Evolutionary conservation across 192 early-diverging fungal genomes (phyloP).

Genomic region (Umbelopsis vinacea): DNA sequence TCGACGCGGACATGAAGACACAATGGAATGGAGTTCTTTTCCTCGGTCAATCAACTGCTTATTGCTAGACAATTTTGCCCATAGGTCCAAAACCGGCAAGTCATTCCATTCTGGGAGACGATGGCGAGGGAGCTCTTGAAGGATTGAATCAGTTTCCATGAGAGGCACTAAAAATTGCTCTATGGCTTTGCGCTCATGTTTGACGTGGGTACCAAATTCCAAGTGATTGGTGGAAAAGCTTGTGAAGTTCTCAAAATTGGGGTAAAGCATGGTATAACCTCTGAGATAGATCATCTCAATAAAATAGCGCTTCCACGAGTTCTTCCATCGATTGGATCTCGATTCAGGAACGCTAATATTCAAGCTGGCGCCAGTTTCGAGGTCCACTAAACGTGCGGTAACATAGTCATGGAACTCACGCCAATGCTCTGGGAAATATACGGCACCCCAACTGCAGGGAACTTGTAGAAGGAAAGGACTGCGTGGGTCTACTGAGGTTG

Average conservation of each 20-base stretch:
- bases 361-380: slow-evolving; percentile 46
- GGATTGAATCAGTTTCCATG: slow-evolving; percentile 52
- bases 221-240: slow-evolving; percentile 67
- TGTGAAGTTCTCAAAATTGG: slow-evolving; percentile 60
- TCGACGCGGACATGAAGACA: slow-evolving; percentile 41
- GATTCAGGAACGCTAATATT: slow-evolving; percentile 57
- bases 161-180: slow-evolving; percentile 59
- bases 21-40: slow-evolving; percentile 41
- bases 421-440: slow-evolving; percentile 67
- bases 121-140: slow-evolving; percentile 54
- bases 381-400: slow-evolving; percentile 50
- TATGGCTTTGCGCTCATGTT: slow-evolving; percentile 48
- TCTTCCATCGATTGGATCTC: slow-evolving; percentile 62
- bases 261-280: slow-evolving; percentile 66
- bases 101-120: slow-evolving; percentile 48
- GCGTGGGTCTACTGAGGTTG: slow-evolving; percentile 45
- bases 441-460: slow-evolving; percentile 68
- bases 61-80: slow-evolving; percentile 54
- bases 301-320: slow-evolving; percentile 65
- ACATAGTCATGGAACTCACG: slow-evolving; percentile 63
- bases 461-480: slow-evolving; percentile 61
- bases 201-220: slow-evolving; percentile 62
- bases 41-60: slow-evolving; percentile 49
- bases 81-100: slow-evolving; percentile 58
- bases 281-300: slow-evolving; percentile 67